phyloP scores from a whole-genome alignment of 2,329 filamentous ascomycete species.

The Aureobasidium sp. region DNA sequence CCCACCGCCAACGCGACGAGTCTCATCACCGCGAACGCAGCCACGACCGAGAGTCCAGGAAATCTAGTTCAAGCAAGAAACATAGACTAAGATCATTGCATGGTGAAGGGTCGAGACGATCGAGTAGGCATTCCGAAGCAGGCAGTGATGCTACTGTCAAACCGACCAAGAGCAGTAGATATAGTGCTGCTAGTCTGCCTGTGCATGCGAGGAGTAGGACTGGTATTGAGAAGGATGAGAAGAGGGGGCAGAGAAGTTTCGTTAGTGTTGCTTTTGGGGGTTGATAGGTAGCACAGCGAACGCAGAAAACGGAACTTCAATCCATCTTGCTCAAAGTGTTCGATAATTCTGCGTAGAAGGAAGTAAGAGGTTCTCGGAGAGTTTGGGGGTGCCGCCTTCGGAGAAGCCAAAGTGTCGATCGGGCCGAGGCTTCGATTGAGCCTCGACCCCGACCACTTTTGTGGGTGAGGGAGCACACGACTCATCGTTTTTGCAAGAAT shows the following conservation, averaged over 20 bases:
- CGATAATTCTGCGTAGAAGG: background rate
- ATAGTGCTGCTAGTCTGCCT: conserved; percentile 27
- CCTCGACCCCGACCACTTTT: background rate
- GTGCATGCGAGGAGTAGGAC: conserved; percentile 31
- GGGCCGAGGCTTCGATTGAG: background rate
- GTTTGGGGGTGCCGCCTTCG: background rate
- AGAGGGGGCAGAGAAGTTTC: conserved; percentile 26
- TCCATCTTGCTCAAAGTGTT: background rate
- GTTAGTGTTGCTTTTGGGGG: conserved; percentile 19
- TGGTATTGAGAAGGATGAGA: conserved; percentile 23
- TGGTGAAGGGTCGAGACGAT: conserved; percentile 15
- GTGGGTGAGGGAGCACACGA: background rate
- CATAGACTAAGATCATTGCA: conserved; percentile 14
- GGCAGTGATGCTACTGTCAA: conserved; percentile 22
- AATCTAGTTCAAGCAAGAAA: conserved; percentile 5
- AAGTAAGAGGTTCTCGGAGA: background rate
- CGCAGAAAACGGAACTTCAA: background rate
- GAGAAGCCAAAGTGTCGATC: conserved; percentile 1
- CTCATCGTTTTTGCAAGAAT: background rate
- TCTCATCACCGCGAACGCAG: background rate
- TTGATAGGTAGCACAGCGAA: background rate
- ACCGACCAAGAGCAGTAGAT: conserved; percentile 19
- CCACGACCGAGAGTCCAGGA: conserved; percentile 10
- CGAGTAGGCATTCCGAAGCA: conserved; percentile 17
- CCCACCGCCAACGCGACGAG: background rate